phyloP scores from a whole-genome alignment of 768 basidiomycete genomes.

The Chalciporus chontae region DNA sequence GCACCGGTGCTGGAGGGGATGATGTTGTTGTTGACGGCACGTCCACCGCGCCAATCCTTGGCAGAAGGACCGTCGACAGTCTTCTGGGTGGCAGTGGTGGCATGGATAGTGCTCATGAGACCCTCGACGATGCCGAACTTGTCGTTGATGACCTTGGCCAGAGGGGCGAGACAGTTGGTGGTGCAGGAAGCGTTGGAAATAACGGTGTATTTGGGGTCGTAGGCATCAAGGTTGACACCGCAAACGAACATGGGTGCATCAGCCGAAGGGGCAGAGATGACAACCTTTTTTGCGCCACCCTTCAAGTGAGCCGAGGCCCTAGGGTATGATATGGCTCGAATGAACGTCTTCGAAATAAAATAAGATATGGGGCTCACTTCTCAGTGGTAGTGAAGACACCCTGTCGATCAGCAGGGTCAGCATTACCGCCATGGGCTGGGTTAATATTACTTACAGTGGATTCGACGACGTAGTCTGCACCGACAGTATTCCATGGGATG shows the following conservation, averaged over 20 bases:
- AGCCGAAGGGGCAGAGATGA: conserved; percentile 98
- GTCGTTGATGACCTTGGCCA: conserved; percentile 98
- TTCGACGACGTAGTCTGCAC: conserved; percentile 94
- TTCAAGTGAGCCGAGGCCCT: conserved; percentile 91
- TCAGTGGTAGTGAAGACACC: conserved; percentile 98
- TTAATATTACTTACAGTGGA: conserved; percentile 65
- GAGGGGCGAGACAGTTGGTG: conserved; percentile 98
- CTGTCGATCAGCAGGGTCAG: conserved; percentile 30
- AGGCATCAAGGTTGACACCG: conserved; percentile 93
- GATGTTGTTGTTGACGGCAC: conserved; percentile 96
- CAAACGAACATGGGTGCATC: conserved; percentile 94
- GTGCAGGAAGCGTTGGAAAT: conserved; percentile 99
- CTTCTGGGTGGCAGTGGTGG: conserved; percentile 94
- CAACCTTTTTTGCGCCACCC: conserved; percentile 99
- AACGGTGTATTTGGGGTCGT: conserved; percentile 86
- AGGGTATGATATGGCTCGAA: conserved; percentile 1
- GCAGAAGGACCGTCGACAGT: conserved; percentile 90
- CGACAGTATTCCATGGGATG: conserved; percentile 78
- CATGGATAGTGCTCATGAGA: conserved; percentile 98
- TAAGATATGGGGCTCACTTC: conserved; percentile 55
- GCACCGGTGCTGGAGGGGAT: conserved; percentile 99
- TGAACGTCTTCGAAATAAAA: conserved; percentile 1
- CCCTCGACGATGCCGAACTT: conserved; percentile 95
- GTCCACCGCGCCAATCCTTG: conserved; percentile 98
- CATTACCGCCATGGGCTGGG: not conserved